Base-by-base conservation (phyloP, 2,329 filamentous ascomycete genomes). In the Alternaria sp. region DNA sequence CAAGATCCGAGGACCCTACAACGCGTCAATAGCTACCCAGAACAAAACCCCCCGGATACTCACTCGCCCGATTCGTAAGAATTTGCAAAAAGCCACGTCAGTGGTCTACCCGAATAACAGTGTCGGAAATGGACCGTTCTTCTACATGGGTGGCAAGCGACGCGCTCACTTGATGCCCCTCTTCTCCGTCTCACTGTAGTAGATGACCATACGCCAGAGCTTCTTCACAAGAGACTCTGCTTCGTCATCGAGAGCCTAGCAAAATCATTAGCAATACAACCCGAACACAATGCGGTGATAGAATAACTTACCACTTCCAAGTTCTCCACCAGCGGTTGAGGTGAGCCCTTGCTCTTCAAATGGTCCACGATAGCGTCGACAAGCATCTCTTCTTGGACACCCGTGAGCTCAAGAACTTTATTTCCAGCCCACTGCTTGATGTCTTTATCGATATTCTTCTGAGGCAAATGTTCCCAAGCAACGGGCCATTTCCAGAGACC, bases 131-230 rank as follows among this genome's bases (percentile, higher is more conserved):
- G 13, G 8, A 48, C 23, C 21, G 29, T 23, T 36, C 11, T 48
- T 48, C 2, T 34, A 33, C 31, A 26, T 48, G 31, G 26, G 31
- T 31, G 17, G 5, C 17, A 41, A 23, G 41, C 33, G 26, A 36
- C 31, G 28, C 31, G 14, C 48, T 62, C 66, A 76, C 57, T 75
- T 76, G 59, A 97, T 82, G 2, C 93, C 93, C 63, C 93, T 84
- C 81, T 95, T 96, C 84, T 97, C 94, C 72, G 90, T 91, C 79
- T 98, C 94, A 5, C 92, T 95, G 72, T 94, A 97, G 86, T 97
- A 98, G 72, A 98, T 96, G 57, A 97, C 88, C 92, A 98, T 96
- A 50, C 94, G 88, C 95, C 95, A 99, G 34, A 99, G 85, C 81
- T 97, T 98, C 86, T 92, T 96, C 49, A 98, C 93, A 66, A 99